Conservation (phyloP, 2,329 filamentous ascomycete genomes). For the Blastomyces gilchristii region DNA sequence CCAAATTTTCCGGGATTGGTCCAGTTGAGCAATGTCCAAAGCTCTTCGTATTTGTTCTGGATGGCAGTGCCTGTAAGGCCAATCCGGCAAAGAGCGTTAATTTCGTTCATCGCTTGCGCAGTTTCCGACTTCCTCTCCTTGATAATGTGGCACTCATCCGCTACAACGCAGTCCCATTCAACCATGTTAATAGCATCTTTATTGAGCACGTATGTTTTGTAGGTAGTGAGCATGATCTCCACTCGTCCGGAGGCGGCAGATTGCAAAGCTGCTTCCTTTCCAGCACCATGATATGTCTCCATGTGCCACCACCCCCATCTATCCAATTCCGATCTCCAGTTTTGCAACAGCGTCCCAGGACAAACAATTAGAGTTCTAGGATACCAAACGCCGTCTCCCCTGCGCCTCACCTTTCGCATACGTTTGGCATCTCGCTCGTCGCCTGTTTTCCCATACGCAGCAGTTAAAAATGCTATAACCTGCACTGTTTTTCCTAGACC, state of each 20-base stretch:
- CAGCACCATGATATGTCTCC: constrained; percentile 67
- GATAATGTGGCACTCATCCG: constrained; percentile 84
- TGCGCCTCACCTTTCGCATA: constrained; percentile 72
- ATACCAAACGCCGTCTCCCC: constrained; percentile 58
- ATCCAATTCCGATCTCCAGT: constrained; percentile 78
- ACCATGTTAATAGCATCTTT: constrained; percentile 70
- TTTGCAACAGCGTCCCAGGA: constrained; percentile 75
- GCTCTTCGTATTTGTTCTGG: constrained; percentile 93
- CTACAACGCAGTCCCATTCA: constrained; percentile 86
- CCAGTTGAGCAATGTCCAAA: constrained; percentile 96
- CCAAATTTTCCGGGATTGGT: constrained; percentile 70
- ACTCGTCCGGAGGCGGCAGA: constrained; percentile 64
- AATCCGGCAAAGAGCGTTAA: constrained; percentile 86
- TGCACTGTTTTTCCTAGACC: constrained; percentile 95
- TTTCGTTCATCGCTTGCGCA: constrained; percentile 75
- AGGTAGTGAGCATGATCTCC: constrained; percentile 92
- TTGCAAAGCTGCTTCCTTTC: constrained; percentile 58
- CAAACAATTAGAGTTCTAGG: constrained; percentile 76
- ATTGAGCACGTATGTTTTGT: constrained; percentile 72
- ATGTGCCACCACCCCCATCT: constrained; percentile 96
- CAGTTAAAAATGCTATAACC: constrained; percentile 82
- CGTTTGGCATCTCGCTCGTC: constrained; percentile 76
- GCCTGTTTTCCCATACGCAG: constrained; percentile 86
- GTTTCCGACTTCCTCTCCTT: constrained; percentile 70
- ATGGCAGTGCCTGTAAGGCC: constrained; percentile 93